These are phyloP conservation scores for Psophocarpus tetragonolobus DNA, from an alignment of 306 rosid species.

Conservation along the genomic window DNA sequence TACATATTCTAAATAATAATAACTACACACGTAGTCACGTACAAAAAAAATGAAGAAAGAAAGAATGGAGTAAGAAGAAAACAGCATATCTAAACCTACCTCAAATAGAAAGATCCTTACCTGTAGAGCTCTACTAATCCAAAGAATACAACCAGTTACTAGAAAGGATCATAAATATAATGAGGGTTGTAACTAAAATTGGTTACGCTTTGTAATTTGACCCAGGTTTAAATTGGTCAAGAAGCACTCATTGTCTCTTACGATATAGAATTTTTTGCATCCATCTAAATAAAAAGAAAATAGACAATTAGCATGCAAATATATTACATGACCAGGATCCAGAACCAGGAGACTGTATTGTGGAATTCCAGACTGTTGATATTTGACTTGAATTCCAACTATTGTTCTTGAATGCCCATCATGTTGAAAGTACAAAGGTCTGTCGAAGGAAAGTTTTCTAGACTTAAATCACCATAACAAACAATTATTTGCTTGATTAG, in stretches of 20 bases:
- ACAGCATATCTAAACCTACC: slow-evolving; percentile 16
- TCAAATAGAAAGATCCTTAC: slow-evolving; percentile 19
- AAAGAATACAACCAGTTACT: slow-evolving; percentile 21
- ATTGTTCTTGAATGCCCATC: slow-evolving; percentile 94
- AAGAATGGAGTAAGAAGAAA: neutral
- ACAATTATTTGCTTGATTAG: slow-evolving; percentile 16
- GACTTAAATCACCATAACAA: slow-evolving; percentile 36
- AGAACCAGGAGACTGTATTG: slow-evolving; percentile 74
- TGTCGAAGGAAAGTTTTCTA: slow-evolving; percentile 44
- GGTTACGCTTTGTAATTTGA: slow-evolving; percentile 10
- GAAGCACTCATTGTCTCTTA: neutral
- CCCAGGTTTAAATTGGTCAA: neutral
- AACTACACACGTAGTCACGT: neutral
- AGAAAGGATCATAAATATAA: neutral
- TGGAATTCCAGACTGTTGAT: slow-evolving; percentile 43
- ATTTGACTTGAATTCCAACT: slow-evolving; percentile 84
- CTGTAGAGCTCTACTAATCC: neutral
- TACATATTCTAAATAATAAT: neutral
- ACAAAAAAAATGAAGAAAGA: neutral
- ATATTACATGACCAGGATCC: slow-evolving; percentile 79
- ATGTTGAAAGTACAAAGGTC: slow-evolving; percentile 90
- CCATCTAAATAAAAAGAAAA: slow-evolving; percentile 15
- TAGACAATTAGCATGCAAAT: slow-evolving; percentile 28
- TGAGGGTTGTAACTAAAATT: slow-evolving; percentile 8
- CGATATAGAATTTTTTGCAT: slow-evolving; percentile 13